Evolutionary conservation across 2,329 filamentous ascomycete species (phyloP), one percentile per base, ranked within the genome.

Genomic region (Aspergillus terreus): DNA sequence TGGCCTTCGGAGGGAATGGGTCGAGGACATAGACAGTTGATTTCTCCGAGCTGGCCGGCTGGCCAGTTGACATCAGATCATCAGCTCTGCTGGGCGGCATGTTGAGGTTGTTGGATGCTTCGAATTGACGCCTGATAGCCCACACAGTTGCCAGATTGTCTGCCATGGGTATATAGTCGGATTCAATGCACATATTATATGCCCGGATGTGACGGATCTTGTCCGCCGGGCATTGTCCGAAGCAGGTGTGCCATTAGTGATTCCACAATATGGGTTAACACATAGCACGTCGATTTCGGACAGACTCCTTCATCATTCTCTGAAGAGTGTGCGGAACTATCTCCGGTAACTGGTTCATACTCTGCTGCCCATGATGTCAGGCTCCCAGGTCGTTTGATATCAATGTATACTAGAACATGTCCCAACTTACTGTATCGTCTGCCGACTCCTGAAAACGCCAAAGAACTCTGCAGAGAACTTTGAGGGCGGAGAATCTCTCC

Each of bases 11-110:
- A 46, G 74, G 72, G 46, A 74, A 73, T 2, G 42, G 56, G 41
- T 77, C 73, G 3, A 77, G 58, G 0, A 76, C 53, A 45, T 74
- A 76, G 9, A 76, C 65, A 1, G 67, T 74, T 1, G 69, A 70
- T 62, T 72, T 71, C 11, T 30, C 6, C 14, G 50, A 38, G 12
- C n/a, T n/a, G 35, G 49, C 30, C 25, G 32, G 30, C 25, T 21
- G 44, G 21, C 46, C 40, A 11, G 32, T 40, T 27, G 51, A 33
- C 30, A 40, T 12, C n/a, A 40, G 50, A 30, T 30, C 27, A 30
- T 30, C 27, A 44, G 32, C 17, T 51, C 50, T 15, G 44, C 19
- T 1, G 45, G 50, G 17, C 14, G 50, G 1, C 30, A 40, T 44
- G 23, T 27, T 44, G 3, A 15, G 12, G 1, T 38, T n/a, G 35